Percentiles rank a stretch among this genome's conserved stretches.
Evolutionary conservation across 768 basidiomycete genomes (phyloP).

Genomic region (Amyloporia xantha): DNA sequence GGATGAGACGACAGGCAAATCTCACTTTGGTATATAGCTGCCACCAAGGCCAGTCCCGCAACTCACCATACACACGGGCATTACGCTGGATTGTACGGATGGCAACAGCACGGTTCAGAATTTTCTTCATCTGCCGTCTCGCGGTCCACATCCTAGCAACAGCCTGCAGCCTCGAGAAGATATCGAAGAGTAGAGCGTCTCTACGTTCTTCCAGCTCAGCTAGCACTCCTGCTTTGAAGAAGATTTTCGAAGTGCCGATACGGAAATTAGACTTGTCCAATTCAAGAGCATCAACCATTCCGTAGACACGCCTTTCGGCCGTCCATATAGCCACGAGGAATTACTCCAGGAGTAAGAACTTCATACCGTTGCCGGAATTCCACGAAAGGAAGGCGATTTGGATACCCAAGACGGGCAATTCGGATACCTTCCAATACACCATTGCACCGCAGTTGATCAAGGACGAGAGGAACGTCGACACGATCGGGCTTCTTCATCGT

Average conservation of each 20-base stretch:
- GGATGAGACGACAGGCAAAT: background rate
- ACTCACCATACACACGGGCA: slow-evolving; percentile 82
- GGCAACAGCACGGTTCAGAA: slow-evolving; percentile 86
- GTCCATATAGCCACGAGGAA: slow-evolving; percentile 96
- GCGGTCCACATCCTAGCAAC: slow-evolving; percentile 80
- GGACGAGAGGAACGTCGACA: slow-evolving; percentile 88
- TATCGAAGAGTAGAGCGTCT: slow-evolving; percentile 79
- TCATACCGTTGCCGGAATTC: slow-evolving; percentile 98
- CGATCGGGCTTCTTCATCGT: slow-evolving; percentile 83
- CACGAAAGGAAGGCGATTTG: slow-evolving; percentile 92
- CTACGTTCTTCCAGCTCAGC: slow-evolving; percentile 93
- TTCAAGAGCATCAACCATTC: slow-evolving; percentile 85
- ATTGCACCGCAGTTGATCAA: slow-evolving; percentile 96
- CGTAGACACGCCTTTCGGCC: slow-evolving; percentile 89
- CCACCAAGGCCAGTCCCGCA: slow-evolving; percentile 99
- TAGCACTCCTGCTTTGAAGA: slow-evolving; percentile 97
- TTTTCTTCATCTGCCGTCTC: slow-evolving; percentile 87
- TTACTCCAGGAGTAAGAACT: slow-evolving; percentile 87
- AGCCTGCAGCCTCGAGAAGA: slow-evolving; percentile 87
- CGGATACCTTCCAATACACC: slow-evolving; percentile 99
- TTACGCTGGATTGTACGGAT: slow-evolving; percentile 92
- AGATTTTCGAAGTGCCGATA: slow-evolving; percentile 95
- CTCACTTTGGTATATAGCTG: slow-evolving; percentile 87
- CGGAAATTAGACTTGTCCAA: slow-evolving; percentile 81
- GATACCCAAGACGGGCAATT: slow-evolving; percentile 94